Conservation (phyloP, 2,329 filamentous ascomycete genomes). For the Sporothrix humicola region DNA sequence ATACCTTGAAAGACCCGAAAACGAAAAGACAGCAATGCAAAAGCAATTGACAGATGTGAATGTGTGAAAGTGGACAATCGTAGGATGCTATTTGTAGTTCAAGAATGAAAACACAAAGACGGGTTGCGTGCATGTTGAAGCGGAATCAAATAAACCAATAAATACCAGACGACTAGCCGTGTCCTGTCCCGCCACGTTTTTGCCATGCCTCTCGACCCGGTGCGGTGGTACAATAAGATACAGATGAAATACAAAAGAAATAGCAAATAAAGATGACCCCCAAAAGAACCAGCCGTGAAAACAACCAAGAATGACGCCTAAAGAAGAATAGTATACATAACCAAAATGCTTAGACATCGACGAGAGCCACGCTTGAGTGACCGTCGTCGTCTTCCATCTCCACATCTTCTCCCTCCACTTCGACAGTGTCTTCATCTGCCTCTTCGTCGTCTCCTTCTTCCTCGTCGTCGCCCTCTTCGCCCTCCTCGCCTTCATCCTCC, state of each 20-base stretch:
- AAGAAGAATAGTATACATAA: not conserved
- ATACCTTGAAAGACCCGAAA: constrained; percentile 2
- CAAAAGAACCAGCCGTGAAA: not conserved
- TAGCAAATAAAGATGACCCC: not conserved
- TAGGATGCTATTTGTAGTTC: too few relatives aligned
- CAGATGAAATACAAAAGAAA: not conserved
- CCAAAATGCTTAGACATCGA: constrained; percentile 1
- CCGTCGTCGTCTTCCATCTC: constrained; percentile 30
- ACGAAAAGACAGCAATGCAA: constrained; percentile 12
- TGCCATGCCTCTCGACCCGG: not conserved
- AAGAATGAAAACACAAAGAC: too few relatives aligned
- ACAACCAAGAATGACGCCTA: not conserved
- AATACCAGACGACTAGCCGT: not conserved
- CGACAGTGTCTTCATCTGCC: constrained; percentile 30
- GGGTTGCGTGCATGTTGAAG: too few relatives aligned
- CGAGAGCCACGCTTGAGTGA: constrained; percentile 14
- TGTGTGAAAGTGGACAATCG: too few relatives aligned
- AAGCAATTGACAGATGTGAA: not conserved
- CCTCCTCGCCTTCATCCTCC: not conserved
- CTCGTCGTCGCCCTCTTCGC: not conserved
- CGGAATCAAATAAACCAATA: not conserved
- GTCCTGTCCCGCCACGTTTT: not conserved
- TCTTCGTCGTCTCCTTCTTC: constrained; percentile 31
- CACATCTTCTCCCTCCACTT: constrained; percentile 19
- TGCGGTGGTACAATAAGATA: constrained; percentile 3